phyloP scores from a whole-genome alignment of 331 rosid genomes.

The Quercus lobata region DNA sequence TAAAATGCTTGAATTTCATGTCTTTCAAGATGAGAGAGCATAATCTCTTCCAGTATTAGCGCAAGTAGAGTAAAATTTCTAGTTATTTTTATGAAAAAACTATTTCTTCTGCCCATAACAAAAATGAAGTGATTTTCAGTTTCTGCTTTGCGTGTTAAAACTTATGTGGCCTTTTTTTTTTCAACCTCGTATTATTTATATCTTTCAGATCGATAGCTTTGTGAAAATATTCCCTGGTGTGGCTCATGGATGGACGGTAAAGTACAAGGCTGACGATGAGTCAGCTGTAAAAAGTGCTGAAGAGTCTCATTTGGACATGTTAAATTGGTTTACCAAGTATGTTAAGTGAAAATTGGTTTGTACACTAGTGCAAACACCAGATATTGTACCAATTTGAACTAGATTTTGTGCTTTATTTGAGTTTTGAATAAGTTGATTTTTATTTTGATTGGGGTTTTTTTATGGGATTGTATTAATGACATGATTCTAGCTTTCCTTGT shows the following conservation, averaged over 20 bases:
- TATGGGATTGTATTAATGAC: no score
- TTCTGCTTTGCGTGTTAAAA: neutral
- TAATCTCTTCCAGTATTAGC: no score
- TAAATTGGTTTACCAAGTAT: constrained; percentile 39
- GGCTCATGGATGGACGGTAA: constrained; percentile 37
- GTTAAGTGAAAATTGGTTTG: constrained; percentile 15
- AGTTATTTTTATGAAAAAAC: neutral
- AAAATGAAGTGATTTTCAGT: neutral
- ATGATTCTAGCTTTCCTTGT: no score
- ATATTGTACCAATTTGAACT: no score
- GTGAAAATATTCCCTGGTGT: constrained; percentile 40
- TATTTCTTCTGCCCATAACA: neutral
- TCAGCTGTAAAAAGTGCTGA: constrained; percentile 36
- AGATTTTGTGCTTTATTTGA: no score
- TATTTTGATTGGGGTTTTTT: no score
- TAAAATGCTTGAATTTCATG: no score
- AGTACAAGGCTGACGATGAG: constrained; percentile 32
- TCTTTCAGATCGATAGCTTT: constrained; percentile 30
- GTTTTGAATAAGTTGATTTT: no score
- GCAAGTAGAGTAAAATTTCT: no score
- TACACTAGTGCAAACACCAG: no score
- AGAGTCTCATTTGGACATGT: constrained; percentile 44
- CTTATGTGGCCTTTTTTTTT: neutral
- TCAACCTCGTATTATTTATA: neutral
- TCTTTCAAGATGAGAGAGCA: no score